Percentiles rank a stretch among this genome's conserved stretches.
Evolutionary conservation across 2,329 filamentous ascomycete genomes (phyloP).

Genomic region (Sclerotinia borealis): DNA sequence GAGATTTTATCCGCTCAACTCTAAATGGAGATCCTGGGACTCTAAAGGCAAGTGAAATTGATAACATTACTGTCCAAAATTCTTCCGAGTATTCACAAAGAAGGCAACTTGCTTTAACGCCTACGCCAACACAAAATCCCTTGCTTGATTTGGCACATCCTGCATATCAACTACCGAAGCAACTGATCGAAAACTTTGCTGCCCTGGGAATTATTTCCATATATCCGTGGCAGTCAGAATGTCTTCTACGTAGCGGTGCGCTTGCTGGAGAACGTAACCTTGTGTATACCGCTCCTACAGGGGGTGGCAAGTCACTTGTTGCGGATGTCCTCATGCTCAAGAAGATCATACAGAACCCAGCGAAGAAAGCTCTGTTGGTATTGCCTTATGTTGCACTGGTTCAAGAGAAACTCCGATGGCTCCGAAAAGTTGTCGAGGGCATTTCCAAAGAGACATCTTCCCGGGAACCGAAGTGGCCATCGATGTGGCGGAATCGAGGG

Average conservation of each 20-base stretch:
- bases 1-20: slow-evolving; percentile 10
- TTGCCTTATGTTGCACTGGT: slow-evolving; percentile 75
- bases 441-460: slow-evolving; percentile 36
- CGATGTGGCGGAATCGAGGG: slow-evolving; percentile 48
- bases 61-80: slow-evolving; percentile 28
- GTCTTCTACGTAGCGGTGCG: slow-evolving; percentile 61
- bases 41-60: slow-evolving; percentile 43
- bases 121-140: slow-evolving; percentile 45
- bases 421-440: slow-evolving; percentile 59
- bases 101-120: slow-evolving; percentile 45
- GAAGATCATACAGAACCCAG: slow-evolving; percentile 55
- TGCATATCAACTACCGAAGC: slow-evolving; percentile 54
- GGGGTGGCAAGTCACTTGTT: slow-evolving; percentile 71
- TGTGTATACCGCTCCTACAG: slow-evolving; percentile 75
- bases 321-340: slow-evolving; percentile 69
- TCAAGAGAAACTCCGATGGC: slow-evolving; percentile 72
- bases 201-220: slow-evolving; percentile 64
- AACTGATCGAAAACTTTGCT: slow-evolving; percentile 58
- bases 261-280: slow-evolving; percentile 61
- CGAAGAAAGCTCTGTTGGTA: slow-evolving; percentile 64
- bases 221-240: slow-evolving; percentile 75
- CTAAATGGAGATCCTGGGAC: slow-evolving; percentile 15
- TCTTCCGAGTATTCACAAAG: slow-evolving; percentile 53
- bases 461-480: slow-evolving; percentile 24
- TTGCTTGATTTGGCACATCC: slow-evolving; percentile 57